Percentiles rank a stretch among this genome's conserved stretches.
Evolutionary conservation across 768 basidiomycete genomes (phyloP).

Genomic region (Lepiota brunneoincarnata): DNA sequence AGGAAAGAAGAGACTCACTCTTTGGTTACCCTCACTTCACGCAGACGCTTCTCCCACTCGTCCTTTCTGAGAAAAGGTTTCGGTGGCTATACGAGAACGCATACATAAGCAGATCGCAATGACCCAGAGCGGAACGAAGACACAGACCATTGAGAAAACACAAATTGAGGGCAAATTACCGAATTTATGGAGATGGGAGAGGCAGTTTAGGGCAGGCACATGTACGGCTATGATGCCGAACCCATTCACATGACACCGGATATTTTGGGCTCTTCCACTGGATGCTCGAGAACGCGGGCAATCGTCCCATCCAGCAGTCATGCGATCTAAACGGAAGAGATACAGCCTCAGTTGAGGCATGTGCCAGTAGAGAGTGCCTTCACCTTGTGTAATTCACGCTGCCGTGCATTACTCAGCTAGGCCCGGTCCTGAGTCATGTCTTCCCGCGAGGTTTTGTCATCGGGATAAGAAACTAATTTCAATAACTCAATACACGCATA

Average conservation of each 20-base stretch:
- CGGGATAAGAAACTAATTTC: slow-evolving; percentile 24
- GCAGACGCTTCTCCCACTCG: slow-evolving; percentile 84
- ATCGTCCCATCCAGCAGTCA: neutral
- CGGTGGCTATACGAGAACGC: slow-evolving; percentile 31
- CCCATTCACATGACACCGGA: neutral
- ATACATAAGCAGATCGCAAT: slow-evolving; percentile 2
- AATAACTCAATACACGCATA: neutral
- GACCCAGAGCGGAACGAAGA: slow-evolving; percentile 10
- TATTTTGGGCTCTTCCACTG: neutral
- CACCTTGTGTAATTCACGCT: slow-evolving; percentile 18
- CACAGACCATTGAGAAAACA: slow-evolving; percentile 32
- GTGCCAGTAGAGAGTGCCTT: too few species aligned
- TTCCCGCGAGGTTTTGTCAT: slow-evolving; percentile 47
- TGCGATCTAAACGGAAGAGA: slow-evolving; percentile 5
- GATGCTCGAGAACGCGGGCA: neutral
- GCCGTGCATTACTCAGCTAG: slow-evolving; percentile 32
- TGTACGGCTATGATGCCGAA: neutral
- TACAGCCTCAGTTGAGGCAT: slow-evolving; percentile 7
- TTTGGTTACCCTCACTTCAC: slow-evolving; percentile 83
- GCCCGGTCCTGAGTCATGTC: slow-evolving; percentile 31
- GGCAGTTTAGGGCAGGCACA: slow-evolving; percentile 33
- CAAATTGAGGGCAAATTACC: slow-evolving; percentile 13
- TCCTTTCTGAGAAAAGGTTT: slow-evolving; percentile 67
- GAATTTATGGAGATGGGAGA: slow-evolving; percentile 26
- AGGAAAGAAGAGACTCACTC: slow-evolving; percentile 60